These are phyloP conservation scores for Chiua virens DNA, from an alignment of 768 basidiomycete species.

Conservation along the genomic window DNA sequence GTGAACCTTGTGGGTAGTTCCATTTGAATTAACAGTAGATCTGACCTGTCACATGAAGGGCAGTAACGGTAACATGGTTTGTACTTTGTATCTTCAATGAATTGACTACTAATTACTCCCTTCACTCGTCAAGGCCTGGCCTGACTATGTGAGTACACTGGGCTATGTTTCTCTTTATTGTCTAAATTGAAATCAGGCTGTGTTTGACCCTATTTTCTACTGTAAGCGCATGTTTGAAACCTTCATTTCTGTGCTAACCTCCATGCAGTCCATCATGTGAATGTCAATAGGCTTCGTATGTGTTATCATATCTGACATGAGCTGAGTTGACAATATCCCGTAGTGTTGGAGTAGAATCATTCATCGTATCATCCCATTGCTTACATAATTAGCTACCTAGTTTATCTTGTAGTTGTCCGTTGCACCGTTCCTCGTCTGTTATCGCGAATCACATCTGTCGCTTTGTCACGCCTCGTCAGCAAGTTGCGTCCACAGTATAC, in stretches of 20 bases:
- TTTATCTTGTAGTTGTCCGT: no score
- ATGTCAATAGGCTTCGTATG: slow-evolving; percentile 25
- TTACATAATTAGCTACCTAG: no score
- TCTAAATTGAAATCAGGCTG: slow-evolving; percentile 15
- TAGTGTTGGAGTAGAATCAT: no score
- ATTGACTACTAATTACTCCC: neutral
- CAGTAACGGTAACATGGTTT: slow-evolving; percentile 29
- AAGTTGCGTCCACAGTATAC: no score
- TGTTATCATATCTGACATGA: neutral
- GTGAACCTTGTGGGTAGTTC: slow-evolving; percentile 13
- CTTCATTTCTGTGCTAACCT: neutral
- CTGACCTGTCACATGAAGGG: slow-evolving; percentile 12
- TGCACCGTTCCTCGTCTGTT: no score
- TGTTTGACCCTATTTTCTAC: slow-evolving; percentile 27
- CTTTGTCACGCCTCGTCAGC: no score
- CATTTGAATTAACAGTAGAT: neutral
- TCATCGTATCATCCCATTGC: no score
- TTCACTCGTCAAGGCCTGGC: slow-evolving; percentile 10
- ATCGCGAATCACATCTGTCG: no score
- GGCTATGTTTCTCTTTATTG: neutral
- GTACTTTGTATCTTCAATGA: neutral
- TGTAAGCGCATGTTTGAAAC: slow-evolving; percentile 8
- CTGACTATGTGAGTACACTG: slow-evolving; percentile 22
- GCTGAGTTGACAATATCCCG: neutral
- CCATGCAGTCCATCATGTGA: slow-evolving; percentile 23